A percentile compares a stretch with the other conserved stretches of the same genome.
These are phyloP conservation scores for Arthrobotrys iridis DNA, from an alignment of 2,329 filamentous ascomycete species.

Conservation along the genomic window DNA sequence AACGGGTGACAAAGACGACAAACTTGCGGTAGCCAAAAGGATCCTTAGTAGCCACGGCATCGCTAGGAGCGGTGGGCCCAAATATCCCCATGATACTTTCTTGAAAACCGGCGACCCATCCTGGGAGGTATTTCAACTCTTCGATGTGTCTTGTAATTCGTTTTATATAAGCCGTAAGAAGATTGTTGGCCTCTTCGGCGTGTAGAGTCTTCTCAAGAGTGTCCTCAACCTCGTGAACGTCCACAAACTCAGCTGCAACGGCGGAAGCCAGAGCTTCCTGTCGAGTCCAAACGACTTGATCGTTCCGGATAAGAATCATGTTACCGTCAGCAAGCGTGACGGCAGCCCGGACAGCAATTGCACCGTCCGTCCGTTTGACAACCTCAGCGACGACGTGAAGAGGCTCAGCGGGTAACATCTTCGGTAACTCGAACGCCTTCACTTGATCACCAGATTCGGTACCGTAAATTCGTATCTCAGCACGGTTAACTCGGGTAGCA, in stretches of 20 bases:
- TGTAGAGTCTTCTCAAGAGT: conserved; percentile 82
- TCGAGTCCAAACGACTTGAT: conserved; percentile 80
- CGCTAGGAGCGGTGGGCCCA: conserved; percentile 66
- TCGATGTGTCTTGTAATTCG: conserved; percentile 81
- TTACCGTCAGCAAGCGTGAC: conserved; percentile 72
- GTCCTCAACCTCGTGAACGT: conserved; percentile 72
- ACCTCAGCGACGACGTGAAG: conserved; percentile 83
- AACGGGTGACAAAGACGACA: conserved; percentile 79
- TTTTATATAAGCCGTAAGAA: conserved; percentile 84
- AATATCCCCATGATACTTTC: conserved; percentile 73
- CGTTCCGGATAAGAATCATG: conserved; percentile 86
- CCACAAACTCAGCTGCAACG: conserved; percentile 82
- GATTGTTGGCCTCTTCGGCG: conserved; percentile 83
- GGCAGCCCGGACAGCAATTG: conserved; percentile 81
- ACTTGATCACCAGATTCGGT: conserved; percentile 35
- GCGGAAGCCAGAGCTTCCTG: conserved; percentile 82
- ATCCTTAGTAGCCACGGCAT: conserved; percentile 68
- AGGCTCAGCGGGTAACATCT: conserved; percentile 64
- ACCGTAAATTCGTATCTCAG: conserved; percentile 69
- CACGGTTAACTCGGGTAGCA: conserved; percentile 76
- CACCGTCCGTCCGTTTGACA: conserved; percentile 72
- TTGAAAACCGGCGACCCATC: conserved; percentile 76
- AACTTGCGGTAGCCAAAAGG: conserved; percentile 90
- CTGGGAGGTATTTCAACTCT: conserved; percentile 77
- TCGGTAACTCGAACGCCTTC: conserved; percentile 37